A percentile compares a stretch with the other conserved stretches of the same genome.
These are phyloP conservation scores for Platanthera guangdongensis DNA, from an alignment of 106 monocot species.

Conservation along the genomic window DNA sequence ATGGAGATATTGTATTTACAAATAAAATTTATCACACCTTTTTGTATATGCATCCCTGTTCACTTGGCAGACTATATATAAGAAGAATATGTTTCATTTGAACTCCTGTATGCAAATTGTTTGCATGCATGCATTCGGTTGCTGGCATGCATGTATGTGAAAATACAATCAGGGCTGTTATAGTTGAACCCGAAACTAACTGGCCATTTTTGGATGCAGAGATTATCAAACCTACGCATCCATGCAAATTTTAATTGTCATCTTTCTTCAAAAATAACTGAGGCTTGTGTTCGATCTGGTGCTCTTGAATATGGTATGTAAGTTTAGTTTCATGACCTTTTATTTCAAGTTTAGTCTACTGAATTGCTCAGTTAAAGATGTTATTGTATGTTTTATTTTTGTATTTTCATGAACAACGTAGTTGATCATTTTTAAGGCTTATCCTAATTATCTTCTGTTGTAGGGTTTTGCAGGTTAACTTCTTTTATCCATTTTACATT, in stretches of 20 bases:
- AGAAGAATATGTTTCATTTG: neutral
- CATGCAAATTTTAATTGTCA: conserved; percentile 82
- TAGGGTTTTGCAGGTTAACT: neutral
- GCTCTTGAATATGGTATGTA: conserved; percentile 78
- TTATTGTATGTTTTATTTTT: neutral
- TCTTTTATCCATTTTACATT: neutral
- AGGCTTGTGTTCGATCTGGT: conserved; percentile 69
- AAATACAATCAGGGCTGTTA: neutral
- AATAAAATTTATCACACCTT: neutral
- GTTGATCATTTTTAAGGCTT: neutral
- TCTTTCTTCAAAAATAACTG: conserved; percentile 77
- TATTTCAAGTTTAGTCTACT: neutral
- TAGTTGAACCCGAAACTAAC: neutral
- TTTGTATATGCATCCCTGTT: neutral
- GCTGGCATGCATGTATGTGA: neutral
- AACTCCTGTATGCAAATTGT: neutral
- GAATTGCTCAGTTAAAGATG: neutral
- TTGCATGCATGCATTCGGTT: conserved; percentile 4
- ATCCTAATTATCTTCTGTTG: neutral
- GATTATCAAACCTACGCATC: conserved; percentile 73
- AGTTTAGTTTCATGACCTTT: neutral
- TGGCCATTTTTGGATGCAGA: conserved; percentile 37
- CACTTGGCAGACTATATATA: neutral
- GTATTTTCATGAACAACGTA: too few relatives aligned
- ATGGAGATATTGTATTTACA: neutral